phyloP scores from a whole-genome alignment of 441 rosid genomes.

The Gossypium davidsonii region DNA sequence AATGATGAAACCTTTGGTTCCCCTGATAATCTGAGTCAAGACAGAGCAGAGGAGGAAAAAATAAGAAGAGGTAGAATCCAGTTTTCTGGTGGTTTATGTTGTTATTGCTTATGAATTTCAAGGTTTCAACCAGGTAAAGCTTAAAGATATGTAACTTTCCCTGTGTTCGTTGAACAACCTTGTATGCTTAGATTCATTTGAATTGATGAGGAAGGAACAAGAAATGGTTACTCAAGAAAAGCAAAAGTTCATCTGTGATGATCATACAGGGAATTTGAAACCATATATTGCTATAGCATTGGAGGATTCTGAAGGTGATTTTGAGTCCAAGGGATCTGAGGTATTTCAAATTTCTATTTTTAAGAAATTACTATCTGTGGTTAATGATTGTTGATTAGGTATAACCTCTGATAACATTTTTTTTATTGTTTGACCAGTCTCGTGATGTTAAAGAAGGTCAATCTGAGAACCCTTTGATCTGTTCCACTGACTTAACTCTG shows the following conservation, averaged over 20 bases:
- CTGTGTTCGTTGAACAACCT: constrained; percentile 7
- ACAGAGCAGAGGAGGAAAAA: constrained; percentile 23
- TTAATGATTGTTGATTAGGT: not conserved
- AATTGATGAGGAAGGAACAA: constrained; percentile 24
- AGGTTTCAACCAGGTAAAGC: constrained; percentile 2
- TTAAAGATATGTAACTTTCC: constrained; percentile 6
- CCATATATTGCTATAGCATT: not conserved
- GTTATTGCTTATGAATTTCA: not conserved
- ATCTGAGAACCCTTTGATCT: not conserved
- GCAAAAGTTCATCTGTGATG: constrained; percentile 15
- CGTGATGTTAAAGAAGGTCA: constrained; percentile 8
- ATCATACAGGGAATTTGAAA: constrained; percentile 20
- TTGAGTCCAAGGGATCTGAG: not conserved
- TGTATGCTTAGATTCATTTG: constrained; percentile 22
- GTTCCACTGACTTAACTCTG: constrained; percentile 9
- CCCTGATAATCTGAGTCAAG: constrained; percentile 14
- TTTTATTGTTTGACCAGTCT: constrained; percentile 17
- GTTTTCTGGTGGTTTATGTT: constrained; percentile 9
- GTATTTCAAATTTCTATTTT: not conserved
- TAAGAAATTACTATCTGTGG: not conserved
- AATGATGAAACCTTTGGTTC: constrained; percentile 19
- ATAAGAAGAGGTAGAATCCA: constrained; percentile 22
- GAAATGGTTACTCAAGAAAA: constrained; percentile 20
- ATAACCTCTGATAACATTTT: constrained; percentile 4
- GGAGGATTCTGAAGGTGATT: constrained; percentile 12